Base-by-base conservation (phyloP, 345 rosid genomes). In the Raphanus sativus region DNA sequence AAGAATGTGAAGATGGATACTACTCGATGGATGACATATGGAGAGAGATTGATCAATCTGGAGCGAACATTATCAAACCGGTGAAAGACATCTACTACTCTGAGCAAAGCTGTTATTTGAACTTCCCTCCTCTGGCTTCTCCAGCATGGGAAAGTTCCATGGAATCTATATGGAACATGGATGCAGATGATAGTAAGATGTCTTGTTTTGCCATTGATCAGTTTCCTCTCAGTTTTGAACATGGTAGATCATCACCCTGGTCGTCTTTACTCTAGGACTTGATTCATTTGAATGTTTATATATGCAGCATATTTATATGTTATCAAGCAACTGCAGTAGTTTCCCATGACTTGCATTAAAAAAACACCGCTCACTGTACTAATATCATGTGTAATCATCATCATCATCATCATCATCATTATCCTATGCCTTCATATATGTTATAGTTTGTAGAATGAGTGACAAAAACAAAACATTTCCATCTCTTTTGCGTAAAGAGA, bases 1-100 rank as follows among this genome's bases (percentile, higher is more conserved):
- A 83, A 72, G 84, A 77, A 15, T 76, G 69, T 2, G 88, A 88
- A 73, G 86, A 77, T 13, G 93, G 90, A 21, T 79, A 84, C 76
- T 84, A 85, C 77, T 77, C 92, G 0, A 85, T 91, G 96, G 99
- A 95, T 75, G 98, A 95, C 55, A 81, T 81, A 71, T 81, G 83
- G 83, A 81, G 76, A 76, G 83, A 81, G 76, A 76, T 81, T 76
- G 83, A 81, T 76, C 77, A 75, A 32, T 81, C 77, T 34, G 83
- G 80, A 76, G 50, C 12, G 65, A 71, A 71, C 77, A 16, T 71
- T 62, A 42, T 66, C 2, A 71, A 81, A 71, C 83, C 83, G 10
- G 80, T 65, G 59, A 70, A 73, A 79, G 84, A 83, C 28, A 84
- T 84, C 0, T 73, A 71, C 74, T 87, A 85, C 76, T 82, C 83